phyloP scores from a whole-genome alignment of 805 yeast species.

The Teunomyces lycoperdinae region DNA sequence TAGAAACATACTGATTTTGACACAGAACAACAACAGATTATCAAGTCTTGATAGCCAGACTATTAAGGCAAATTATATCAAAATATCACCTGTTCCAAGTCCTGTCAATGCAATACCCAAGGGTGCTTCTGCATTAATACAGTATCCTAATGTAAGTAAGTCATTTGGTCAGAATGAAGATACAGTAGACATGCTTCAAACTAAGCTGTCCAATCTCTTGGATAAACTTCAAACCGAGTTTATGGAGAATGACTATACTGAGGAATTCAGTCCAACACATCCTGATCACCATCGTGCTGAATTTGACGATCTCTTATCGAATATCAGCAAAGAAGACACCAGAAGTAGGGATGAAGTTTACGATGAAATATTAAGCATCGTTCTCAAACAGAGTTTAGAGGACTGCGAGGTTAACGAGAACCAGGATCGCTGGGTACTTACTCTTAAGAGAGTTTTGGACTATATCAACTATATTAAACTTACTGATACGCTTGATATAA shows the following conservation, averaged over 20 bases:
- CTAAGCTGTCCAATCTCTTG: not conserved
- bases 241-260: not conserved
- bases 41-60: conserved; percentile 19
- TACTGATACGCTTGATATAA: conserved; percentile 77
- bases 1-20: conserved; percentile 24
- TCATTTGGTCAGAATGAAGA: conserved; percentile 4
- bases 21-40: conserved; percentile 18
- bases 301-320: conserved; percentile 7
- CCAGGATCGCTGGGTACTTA: conserved; percentile 56
- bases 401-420: conserved; percentile 54
- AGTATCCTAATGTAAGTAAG: conserved; percentile 5
- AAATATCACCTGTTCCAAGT: conserved; percentile 17
- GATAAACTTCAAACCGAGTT: not conserved
- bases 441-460: conserved; percentile 49
- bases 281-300: not conserved
- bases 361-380: conserved; percentile 45
- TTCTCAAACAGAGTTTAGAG: conserved; percentile 57
- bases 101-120: conserved; percentile 18
- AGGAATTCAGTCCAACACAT: not conserved
- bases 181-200: not conserved
- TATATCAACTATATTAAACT: conserved; percentile 58
- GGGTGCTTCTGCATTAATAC: not conserved
- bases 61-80: conserved; percentile 1
- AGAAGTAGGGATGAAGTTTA: conserved; percentile 15
- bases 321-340: conserved; percentile 7